Evolutionary conservation across 352 stramenopile genomes (phyloP).

Genomic region (Pythium brachiatum): DNA sequence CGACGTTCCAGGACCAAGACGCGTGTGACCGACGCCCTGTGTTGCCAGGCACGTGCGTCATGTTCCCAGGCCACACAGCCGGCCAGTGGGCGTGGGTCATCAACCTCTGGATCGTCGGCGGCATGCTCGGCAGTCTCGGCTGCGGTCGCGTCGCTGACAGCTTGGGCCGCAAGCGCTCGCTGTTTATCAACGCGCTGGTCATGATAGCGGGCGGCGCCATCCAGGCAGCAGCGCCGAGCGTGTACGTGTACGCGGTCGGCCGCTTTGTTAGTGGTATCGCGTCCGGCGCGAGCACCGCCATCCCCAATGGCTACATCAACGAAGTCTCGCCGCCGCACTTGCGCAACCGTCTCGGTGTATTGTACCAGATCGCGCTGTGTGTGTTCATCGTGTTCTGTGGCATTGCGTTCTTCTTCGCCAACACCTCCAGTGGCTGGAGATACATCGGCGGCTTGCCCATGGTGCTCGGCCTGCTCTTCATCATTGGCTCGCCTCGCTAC

Average conservation of each 20-base stretch:
- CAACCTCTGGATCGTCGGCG: slow-evolving; percentile 58
- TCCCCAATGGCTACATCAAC: slow-evolving; percentile 29
- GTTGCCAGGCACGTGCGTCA: slow-evolving; percentile 32
- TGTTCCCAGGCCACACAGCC: slow-evolving; percentile 54
- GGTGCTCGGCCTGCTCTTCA: slow-evolving; percentile 45
- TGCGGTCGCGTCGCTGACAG: slow-evolving; percentile 36
- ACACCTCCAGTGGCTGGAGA: slow-evolving; percentile 47
- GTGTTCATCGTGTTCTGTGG: slow-evolving; percentile 44
- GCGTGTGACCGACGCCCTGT: slow-evolving; percentile 41
- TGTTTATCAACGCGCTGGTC: slow-evolving; percentile 28
- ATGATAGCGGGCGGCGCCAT: slow-evolving; percentile 41
- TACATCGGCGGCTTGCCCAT: slow-evolving; percentile 51
- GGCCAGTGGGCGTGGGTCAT: slow-evolving; percentile 50
- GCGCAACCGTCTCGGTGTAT: slow-evolving; percentile 32
- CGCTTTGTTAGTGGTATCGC: slow-evolving; percentile 48
- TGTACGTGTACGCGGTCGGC: slow-evolving; percentile 34
- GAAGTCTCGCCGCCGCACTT: slow-evolving; percentile 32
- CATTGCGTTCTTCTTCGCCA: slow-evolving; percentile 52
- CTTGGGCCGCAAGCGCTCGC: slow-evolving; percentile 44
- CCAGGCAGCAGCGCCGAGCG: slow-evolving; percentile 28
- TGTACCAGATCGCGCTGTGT: slow-evolving; percentile 42
- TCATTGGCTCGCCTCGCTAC: slow-evolving; percentile 26
- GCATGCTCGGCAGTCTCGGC: slow-evolving; percentile 42
- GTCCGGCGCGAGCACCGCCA: slow-evolving; percentile 34
- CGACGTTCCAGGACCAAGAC: slow-evolving; percentile 35